Base-by-base conservation (phyloP, 768 basidiomycete genomes). In the Trametes sanguinea region DNA sequence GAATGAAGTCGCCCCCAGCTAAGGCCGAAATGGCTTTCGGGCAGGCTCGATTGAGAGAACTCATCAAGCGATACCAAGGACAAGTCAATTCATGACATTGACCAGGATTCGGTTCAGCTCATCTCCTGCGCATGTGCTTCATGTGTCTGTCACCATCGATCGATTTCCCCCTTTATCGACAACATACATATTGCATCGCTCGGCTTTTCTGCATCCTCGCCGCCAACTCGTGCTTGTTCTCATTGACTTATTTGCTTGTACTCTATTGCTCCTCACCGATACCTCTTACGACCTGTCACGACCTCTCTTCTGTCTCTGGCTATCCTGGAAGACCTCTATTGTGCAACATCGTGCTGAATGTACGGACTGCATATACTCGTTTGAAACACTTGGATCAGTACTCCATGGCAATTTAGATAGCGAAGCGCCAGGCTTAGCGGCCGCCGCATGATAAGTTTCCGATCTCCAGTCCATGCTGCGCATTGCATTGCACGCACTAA, bases 11-110 rank as follows among this genome's bases (percentile, higher is more conserved):
- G 22, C 47, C 65, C 13, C 52, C 63, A 3, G 51, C 64, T 6
- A 65, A 65, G 62, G 76, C 76, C 2, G 87, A 89, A 43, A 72
- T 88, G 60, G 87, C 84, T 9, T 91, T 92, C 75, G 90, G 90
- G 13, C 87, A 92, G 73, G 89, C 90, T 13, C 78, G 87, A 62
- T 74, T 92, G 66, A 77, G 89, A 58, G 90, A 92, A 74, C 76
- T 92, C 63, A 92, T 92, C 71, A 88, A 86, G 82, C 89, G 90
- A 68, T 93, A 92, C 71, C 90, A 93, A 74, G 77, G 78, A 50
- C 72, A 69, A 58, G 52, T 63, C 40, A 61, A 62, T 46, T 29
- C 60, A 17, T 66, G 22, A 54, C 45, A 22, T 16, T 10, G n/a
- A 37, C 6, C 35, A 37, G 6, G 6, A 11, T 37, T 37, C 35